These are phyloP conservation scores for Coemansia sp. DNA, from an alignment of 192 early-diverging fungal species.

Conservation along the genomic window DNA sequence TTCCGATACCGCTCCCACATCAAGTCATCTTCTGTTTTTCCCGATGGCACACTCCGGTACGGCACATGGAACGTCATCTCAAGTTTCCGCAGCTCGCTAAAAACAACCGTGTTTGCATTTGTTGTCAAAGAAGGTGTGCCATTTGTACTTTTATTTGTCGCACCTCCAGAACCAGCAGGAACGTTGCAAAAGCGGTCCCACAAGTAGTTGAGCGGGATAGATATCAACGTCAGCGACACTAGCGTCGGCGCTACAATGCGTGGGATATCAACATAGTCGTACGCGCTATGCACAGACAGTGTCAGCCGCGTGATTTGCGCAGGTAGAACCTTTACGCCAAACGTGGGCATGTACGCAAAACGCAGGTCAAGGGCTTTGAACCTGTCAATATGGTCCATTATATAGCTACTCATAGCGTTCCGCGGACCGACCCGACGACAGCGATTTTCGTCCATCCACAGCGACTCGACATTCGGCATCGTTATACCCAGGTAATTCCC, in stretches of 20 bases:
- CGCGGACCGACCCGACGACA: conserved; percentile 29
- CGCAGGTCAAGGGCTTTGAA: conserved; percentile 18
- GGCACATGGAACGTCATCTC: conserved; percentile 39
- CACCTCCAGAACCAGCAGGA: neutral
- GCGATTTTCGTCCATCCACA: conserved; percentile 33
- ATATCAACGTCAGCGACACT: conserved; percentile 24
- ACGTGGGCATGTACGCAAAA: conserved; percentile 36
- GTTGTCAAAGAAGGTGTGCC: neutral
- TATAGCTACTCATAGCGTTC: conserved; percentile 30
- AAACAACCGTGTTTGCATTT: conserved; percentile 9
- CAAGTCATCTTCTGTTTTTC: conserved; percentile 32
- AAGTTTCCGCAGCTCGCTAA: conserved; percentile 18
- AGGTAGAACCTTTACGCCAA: conserved; percentile 40
- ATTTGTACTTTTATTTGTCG: neutral
- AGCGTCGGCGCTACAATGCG: conserved; percentile 30
- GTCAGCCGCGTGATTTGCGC: conserved; percentile 39
- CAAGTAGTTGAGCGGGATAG: conserved; percentile 32
- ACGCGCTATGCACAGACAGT: conserved; percentile 24
- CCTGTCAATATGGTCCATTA: conserved; percentile 15
- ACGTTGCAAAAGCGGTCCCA: conserved; percentile 44
- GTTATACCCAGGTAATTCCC: conserved; percentile 7
- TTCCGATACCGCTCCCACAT: conserved; percentile 31
- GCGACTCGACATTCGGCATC: conserved; percentile 16
- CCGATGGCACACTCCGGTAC: conserved; percentile 31
- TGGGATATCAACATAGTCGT: conserved; percentile 39